Percentiles rank a stretch among this genome's conserved stretches.
Conservation (phyloP, 1,284 basidiomycete species). For the Microbotryomycetes sp. region DNA sequence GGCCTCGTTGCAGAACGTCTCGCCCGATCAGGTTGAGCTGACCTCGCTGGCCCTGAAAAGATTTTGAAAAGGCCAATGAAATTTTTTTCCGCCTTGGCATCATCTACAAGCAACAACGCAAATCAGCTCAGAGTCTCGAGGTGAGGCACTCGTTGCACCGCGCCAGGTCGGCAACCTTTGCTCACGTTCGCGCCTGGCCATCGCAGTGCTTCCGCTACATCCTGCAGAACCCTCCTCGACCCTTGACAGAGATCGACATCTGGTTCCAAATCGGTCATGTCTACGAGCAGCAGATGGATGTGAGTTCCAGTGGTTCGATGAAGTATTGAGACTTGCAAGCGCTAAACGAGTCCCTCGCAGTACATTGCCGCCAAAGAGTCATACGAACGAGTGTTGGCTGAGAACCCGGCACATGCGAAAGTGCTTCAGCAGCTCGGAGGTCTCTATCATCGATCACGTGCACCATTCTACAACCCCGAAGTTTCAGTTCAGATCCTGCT, state of each 20-base stretch:
- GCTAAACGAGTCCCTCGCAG: constrained; percentile 45
- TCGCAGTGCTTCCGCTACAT: constrained; percentile 84
- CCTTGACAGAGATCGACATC: constrained; percentile 93
- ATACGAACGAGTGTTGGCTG: constrained; percentile 89
- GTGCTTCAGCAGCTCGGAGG: constrained; percentile 97
- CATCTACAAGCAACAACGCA: constrained; percentile 98
- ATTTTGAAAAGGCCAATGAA: constrained; percentile 98
- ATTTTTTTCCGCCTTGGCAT: constrained; percentile 97
- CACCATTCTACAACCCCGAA: constrained; percentile 91
- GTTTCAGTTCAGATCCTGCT: constrained; percentile 88
- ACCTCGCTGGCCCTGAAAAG: constrained; percentile 45
- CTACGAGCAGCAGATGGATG: constrained; percentile 92
- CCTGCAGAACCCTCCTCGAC: constrained; percentile 86
- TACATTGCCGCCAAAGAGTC: constrained; percentile 85
- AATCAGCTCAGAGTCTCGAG: constrained; percentile 73
- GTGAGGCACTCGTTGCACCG: constrained; percentile 42
- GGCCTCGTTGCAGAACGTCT: not conserved
- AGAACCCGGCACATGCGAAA: constrained; percentile 92
- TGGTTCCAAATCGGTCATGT: constrained; percentile 99
- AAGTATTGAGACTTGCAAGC: constrained; percentile 9
- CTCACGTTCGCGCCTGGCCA: not conserved
- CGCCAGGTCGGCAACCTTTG: not conserved
- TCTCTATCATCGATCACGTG: constrained; percentile 91
- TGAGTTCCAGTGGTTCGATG: constrained; percentile 44
- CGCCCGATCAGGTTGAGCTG: not conserved